phyloP scores from a whole-genome alignment of 495 filamentous ascomycete genomes.

The Durotheca rogersii region DNA sequence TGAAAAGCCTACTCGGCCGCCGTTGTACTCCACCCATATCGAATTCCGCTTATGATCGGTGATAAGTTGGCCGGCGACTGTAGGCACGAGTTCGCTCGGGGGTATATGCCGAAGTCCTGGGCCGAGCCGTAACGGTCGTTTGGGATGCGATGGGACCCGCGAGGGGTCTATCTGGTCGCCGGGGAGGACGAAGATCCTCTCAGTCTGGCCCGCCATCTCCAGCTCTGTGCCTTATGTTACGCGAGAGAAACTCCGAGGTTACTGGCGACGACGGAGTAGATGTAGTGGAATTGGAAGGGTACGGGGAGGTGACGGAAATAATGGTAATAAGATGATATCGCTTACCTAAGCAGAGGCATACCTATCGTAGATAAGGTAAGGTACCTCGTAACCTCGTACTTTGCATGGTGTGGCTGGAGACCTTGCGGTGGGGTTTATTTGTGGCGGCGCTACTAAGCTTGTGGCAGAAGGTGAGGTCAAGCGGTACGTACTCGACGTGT shows the following conservation, averaged over 20 bases:
- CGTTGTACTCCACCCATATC: conserved; percentile 71
- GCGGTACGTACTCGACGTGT: no score
- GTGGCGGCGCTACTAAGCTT: no score
- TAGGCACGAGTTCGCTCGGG: conserved; percentile 67
- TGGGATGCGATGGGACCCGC: conserved; percentile 63
- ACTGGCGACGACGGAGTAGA: not conserved
- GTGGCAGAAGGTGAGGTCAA: no score
- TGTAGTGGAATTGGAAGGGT: not conserved
- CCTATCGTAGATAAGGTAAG: no score
- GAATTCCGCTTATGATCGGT: conserved; percentile 77
- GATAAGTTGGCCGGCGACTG: conserved; percentile 75
- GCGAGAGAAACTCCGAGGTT: no score
- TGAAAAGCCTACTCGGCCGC: conserved; percentile 55
- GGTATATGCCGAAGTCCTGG: conserved; percentile 77
- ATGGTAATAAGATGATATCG: no score
- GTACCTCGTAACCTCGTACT: no score
- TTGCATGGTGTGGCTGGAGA: no score
- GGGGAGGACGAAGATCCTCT: conserved; percentile 65
- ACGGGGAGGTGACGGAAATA: no score
- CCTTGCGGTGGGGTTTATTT: no score
- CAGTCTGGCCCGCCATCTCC: conserved; percentile 48
- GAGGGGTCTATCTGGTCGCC: conserved; percentile 70
- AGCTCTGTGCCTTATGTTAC: not conserved
- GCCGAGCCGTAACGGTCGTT: conserved; percentile 74
- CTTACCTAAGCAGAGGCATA: no score